Base-by-base conservation (phyloP, 257 asterid genomes). In the Jasminum sambac region DNA sequence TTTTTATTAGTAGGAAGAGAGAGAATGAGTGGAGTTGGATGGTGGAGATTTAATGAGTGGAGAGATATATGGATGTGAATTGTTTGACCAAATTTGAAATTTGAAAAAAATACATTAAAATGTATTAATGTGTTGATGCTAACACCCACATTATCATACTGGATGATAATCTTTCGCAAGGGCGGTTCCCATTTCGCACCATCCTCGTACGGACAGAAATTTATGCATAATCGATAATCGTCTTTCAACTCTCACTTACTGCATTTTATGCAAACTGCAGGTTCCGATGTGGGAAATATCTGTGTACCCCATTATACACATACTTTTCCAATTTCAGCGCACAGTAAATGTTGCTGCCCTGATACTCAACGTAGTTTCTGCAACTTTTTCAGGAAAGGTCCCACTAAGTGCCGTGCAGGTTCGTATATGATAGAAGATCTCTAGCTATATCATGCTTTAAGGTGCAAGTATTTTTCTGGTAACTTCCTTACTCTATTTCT, bases 391-490 rank as follows among this genome's bases (percentile, higher is more conserved):
- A 44, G 99, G 99, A 61, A 87, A 83, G 74, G 97, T 94, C 72
- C 98, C 98, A 26, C 86, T 94, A 65, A 94, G 83, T 77, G 98
- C 98, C 21, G 98, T 94, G 76, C 98, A 94, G 96, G 97, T 93
- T 71, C 68, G 77, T 65, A 44, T 21, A 64, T 36, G 25, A 10
- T 43, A 40, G 19, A 66, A 26, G 10, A 62, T 38, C 52, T 37
- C 13, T 39, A 17, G 19, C 39, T 63, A 10, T 55, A n/a, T n/a
- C n/a, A n/a, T n/a, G n/a, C n/a, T n/a, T n/a, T n/a, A n/a, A 14
- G 36, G 5, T 2, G 8, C 2, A 2, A 23, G 34, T 30, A 62
- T 34, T 14, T n/a, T 24, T 10, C 50, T 55, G 41, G 36, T 48
- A 44, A 39, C 72, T 59, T 44, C 19, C 10, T 14, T 11, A 70